These are phyloP conservation scores for Diaporthe helianthi DNA, from an alignment of 2,329 filamentous ascomycete genomes.

Conservation along the genomic window DNA sequence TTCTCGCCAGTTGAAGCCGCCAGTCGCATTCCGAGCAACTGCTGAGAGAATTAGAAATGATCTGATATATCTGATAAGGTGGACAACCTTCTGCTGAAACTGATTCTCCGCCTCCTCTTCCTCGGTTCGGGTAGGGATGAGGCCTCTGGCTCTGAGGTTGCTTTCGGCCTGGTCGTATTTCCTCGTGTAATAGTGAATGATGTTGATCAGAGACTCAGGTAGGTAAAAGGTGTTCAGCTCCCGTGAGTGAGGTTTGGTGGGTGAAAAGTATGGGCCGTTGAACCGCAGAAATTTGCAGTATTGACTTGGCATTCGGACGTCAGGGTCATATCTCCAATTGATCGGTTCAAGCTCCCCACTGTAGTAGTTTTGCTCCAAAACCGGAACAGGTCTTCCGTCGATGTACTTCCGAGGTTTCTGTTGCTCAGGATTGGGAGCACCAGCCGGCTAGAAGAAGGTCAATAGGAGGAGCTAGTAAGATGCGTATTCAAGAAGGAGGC, in stretches of 20 bases:
- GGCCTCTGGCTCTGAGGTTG: background rate
- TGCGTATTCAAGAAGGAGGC: background rate
- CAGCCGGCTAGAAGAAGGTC: background rate
- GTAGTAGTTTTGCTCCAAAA: background rate
- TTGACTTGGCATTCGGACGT: background rate
- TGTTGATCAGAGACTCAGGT: background rate
- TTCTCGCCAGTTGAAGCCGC: conserved; percentile 1
- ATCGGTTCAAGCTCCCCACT: background rate
- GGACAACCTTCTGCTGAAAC: conserved; percentile 7
- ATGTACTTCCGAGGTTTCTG: conserved; percentile 1
- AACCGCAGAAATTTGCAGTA: conserved; percentile 21
- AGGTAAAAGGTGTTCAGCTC: conserved; percentile 2
- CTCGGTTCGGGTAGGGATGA: background rate
- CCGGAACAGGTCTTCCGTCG: background rate
- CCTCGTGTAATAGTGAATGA: background rate
- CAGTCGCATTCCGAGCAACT: background rate
- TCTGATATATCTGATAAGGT: background rate
- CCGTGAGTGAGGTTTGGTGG: background rate
- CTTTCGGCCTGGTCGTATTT: background rate
- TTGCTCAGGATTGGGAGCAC: conserved; percentile 21
- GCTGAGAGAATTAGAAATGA: background rate
- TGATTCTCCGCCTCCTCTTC: background rate
- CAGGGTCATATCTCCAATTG: conserved; percentile 23
- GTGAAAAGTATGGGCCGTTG: conserved; percentile 11
- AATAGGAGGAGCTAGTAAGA: background rate